Base-by-base conservation (phyloP, 2,329 filamentous ascomycete genomes). In the Talaromyces sp. region DNA sequence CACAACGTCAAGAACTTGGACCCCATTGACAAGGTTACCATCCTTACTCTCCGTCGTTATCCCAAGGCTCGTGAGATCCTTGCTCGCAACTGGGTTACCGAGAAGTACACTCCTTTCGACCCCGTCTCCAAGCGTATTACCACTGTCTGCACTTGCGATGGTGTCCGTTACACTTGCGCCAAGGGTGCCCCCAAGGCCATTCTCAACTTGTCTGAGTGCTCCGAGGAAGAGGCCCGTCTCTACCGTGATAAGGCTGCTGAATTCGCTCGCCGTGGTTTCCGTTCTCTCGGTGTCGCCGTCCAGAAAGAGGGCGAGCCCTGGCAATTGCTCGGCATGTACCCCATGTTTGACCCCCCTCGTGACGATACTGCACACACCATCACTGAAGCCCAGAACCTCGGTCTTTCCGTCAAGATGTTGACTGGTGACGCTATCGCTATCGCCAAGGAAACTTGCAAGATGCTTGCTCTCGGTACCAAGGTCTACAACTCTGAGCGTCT, bases 401-500 rank as follows among this genome's bases (percentile, higher is more conserved):
- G 89, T 81, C 87, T 91, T 27, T 86, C 85, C 65, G 88, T 90
- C 70, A 90, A 90, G 85, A 90, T 90, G 89, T 81, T 90, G 76
- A 91, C 88, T 78, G 88, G 89, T 84, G 89, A 90, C 74, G 89
- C 89, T 69, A 89, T 90, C 71, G 88, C 89, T 71, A 91, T 90
- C 70, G 88, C 88, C 65, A 90, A 90, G 81, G 88, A 91, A 79
- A 90, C 88, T 69, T 90, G 88, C 84, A 89, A 90, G 81, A 90
- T 90, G 86, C 83, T 90, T 73, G 87, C 88, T 69, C 85, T 90
- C 66, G 88, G 89, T 70, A 90, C 88, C 74, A 90, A 90, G 82
- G 88, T 91, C 69, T 90, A 90, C 82, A 90, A 90, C 81, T 90
- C 88, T 63, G 86, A 88, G 72, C 88, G 87, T 80, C 84, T 91